Base-by-base conservation (phyloP, 345 rosid genomes). In the Rhodomyrtus tomentosa region DNA sequence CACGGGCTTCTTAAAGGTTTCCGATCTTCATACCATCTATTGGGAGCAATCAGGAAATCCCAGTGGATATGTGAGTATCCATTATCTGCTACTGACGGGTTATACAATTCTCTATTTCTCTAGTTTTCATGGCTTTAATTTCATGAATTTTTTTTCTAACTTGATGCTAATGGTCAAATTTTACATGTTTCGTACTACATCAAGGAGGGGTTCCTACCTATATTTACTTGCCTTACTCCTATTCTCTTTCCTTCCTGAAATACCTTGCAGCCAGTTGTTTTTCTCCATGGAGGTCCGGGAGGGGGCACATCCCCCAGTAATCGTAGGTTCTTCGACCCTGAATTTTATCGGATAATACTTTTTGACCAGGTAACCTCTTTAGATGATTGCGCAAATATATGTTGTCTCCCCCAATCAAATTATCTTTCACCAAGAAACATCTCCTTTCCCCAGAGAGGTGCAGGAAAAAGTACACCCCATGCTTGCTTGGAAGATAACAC, bases 241-340 rank as follows among this genome's bases (percentile, higher is more conserved):
- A 14, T 58, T 40, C 29, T 36, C 8, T 84, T 74, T 7, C 21
- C 62, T 81, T 8, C 2, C 36, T 83, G 32, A 40, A 55, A 21
- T 5, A 29, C 42, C 38, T 83, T 91, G 89, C 93, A 95, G 99
- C 96, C 99, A n/a, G 94, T 93, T 85, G 92, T 96, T 32, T 96
- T 96, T 89, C 96, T 96, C 88, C 99, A 95, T 55, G 99, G 99
- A 27, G 99, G 99, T 22, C 99, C 99, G n/a, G 99, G 99, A 84
- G 98, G 98, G 87, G 98, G 98, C 82, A 93, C 96, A 3, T 50
- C 96, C 27, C 97, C 98, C 21, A 90, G 88, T 80, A 95, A 96
- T 84, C 91, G 97, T 51, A 92, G 93, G 89, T 93, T 96, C 88
- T 96, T 96, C 81, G 98, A 96, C 90, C 97, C 98, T 42, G 92